Base-by-base conservation (phyloP, 1,284 basidiomycete genomes). In the Ustilago hordei region DNA sequence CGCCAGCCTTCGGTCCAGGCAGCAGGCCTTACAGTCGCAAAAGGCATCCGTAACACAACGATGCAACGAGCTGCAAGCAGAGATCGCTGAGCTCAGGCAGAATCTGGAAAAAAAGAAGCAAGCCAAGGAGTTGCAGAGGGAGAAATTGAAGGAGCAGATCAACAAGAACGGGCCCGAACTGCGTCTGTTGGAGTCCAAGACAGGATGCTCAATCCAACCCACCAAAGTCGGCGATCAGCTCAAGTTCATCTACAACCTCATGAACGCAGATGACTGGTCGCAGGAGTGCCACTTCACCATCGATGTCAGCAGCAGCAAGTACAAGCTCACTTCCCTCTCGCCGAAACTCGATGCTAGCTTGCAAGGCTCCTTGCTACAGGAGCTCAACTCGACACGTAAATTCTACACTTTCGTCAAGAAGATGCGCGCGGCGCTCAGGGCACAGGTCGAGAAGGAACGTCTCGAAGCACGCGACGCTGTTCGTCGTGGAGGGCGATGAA, bases 161-260 rank as follows among this genome's bases (percentile, higher is more conserved):
- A 64, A 75, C 60, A 71, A 72, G 38, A 81, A 80, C 43, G 79
- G 70, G 17, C 81, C 80, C 28, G 81, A 83, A 60, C 66, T 81
- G 41, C 69, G 68, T 17, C 68, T 78, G 47, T 65, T 83, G 43
- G 64, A 81, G 47, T 53, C 63, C 13, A 68, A 74, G 63, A 80
- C 81, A 3, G 81, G 81, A 28, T 80, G 79, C 45, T 62, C 71
- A 2, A 68, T 82, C 36, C 50, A 62, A 19, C 77, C 79, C 0
- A 69, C 73, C 58, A 78, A 78, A 53, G 71, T 75, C 4, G 75
- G 71, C n/a, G 75, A 78, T 55, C 70, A 78, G 67, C 68, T 78
- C 64, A 72, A 70, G 32, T 71, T 80, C 57, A 75, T 64, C 52
- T 80, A 76, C 62, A 75, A 78, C 54, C 60, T 80, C 35, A 69